Evolutionary conservation across 169 alveolate genomes (phyloP).

Genomic region (Cryptosporidium bovis): DNA sequence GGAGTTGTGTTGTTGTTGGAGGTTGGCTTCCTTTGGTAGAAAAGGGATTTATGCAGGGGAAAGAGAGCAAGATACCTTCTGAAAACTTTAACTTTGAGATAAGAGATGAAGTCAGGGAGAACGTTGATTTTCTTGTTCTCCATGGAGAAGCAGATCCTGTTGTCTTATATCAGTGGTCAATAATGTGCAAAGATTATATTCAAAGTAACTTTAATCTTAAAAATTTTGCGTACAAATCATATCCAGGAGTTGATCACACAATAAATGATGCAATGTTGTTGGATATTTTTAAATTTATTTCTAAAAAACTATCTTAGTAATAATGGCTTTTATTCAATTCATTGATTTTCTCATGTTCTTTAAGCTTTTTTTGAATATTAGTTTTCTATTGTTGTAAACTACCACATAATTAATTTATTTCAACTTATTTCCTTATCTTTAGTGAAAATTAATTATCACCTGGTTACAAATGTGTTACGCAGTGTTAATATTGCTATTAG

Average conservation of each 20-base stretch:
- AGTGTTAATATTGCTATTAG: not conserved
- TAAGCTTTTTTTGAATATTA: not conserved
- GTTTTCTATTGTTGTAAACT: not conserved
- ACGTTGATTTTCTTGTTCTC: constrained; percentile 34
- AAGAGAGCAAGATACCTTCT: constrained; percentile 21
- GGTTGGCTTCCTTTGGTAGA: constrained; percentile 70
- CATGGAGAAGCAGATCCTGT: constrained; percentile 73
- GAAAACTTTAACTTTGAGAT: constrained; percentile 39
- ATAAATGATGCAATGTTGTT: constrained; percentile 14
- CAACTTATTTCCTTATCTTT: not conserved
- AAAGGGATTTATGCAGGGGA: constrained; percentile 35
- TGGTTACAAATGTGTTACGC: not conserved
- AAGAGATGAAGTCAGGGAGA: constrained; percentile 18
- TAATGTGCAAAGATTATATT: constrained; percentile 10
- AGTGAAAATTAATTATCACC: not conserved
- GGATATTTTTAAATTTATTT: constrained; percentile 32
- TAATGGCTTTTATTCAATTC: not conserved
- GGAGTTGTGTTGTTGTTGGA: constrained; percentile 54
- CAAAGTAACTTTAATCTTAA: constrained; percentile 26
- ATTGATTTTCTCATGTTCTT: not conserved
- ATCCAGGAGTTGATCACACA: constrained; percentile 66
- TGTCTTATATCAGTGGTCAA: constrained; percentile 42
- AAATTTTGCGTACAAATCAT: constrained; percentile 27
- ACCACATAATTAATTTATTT: too few species aligned
- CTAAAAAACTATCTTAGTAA: not conserved